Base-by-base conservation (phyloP, 2,329 filamentous ascomycete genomes). In the Cucurbitaria berberidis region DNA sequence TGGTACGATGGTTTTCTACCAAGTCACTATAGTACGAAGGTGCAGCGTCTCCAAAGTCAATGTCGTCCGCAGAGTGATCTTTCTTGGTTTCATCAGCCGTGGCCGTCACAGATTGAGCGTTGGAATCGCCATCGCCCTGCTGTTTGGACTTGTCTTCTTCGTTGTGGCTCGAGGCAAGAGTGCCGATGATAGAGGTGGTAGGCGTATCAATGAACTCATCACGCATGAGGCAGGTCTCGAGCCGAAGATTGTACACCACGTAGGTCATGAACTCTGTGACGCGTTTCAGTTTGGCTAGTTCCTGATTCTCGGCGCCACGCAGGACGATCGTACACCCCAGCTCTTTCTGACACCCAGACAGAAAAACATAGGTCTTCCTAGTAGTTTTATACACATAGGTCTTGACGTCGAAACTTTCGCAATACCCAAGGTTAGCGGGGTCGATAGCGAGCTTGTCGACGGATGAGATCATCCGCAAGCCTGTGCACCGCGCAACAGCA, bases 251-350 rank as follows among this genome's bases (percentile, higher is more conserved):
- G 76, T 99, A 99, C 11, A 98, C 93, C 18, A 99, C 96, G 64
- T 98, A 99, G 32, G 96, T 89, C 93, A 99, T 97, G 70, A 99
- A 98, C 71, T 99, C 95, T 10, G 93, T 95, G 62, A 99, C 95
- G 46, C 87, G 85, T 76, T 99, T 99, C 74, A 99, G 86, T 64
- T 87, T 90, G 1, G 86, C 81, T 16, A 99, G 81, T 0, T 86
- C 81, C 42, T 84, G 79, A 26, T 86, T 87, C 53, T 89, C 86
- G 3, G 89, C 90, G 1, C 95, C 95, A 40, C 95, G 87, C 19
- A 99, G 80, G 11, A 92, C 91, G 63, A 99, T 96, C 0, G 95
- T 99, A 70, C 95, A 98, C 0, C 95, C 96, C 2, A 99, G 84
- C 54, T 96, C 89, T 58, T 90, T 91, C 8, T 89, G 86, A 64